phyloP scores from a whole-genome alignment of 208 protist genomes.

The Trypanosoma lewisi region DNA sequence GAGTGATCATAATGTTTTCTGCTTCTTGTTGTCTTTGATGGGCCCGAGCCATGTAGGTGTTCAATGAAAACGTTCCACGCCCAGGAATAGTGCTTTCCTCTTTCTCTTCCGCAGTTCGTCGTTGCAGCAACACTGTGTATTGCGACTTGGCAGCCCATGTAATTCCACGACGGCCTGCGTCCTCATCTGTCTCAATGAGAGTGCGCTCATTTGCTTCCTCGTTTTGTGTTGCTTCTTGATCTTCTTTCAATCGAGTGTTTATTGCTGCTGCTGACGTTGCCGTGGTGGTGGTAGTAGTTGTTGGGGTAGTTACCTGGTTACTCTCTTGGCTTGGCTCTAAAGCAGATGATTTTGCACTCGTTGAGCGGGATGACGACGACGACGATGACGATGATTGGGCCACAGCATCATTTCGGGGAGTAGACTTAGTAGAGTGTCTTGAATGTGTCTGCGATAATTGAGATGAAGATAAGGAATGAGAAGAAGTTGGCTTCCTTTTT shows the following conservation, averaged over 20 bases:
- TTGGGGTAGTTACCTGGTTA: neutral
- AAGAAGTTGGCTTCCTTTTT: too few relatives aligned
- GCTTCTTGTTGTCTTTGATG: constrained; percentile 5
- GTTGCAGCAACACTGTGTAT: constrained; percentile 35
- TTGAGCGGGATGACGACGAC: constrained; percentile 1
- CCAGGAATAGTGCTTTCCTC: neutral
- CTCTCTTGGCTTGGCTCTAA: neutral
- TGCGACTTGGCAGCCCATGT: constrained; percentile 54
- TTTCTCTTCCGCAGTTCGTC: constrained; percentile 11
- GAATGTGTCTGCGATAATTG: neutral
- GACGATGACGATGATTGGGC: constrained; percentile 1
- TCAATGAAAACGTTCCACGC: constrained; percentile 3
- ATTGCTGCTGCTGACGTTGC: neutral
- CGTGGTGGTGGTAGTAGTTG: neutral
- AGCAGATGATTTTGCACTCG: neutral
- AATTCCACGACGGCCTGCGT: constrained; percentile 39
- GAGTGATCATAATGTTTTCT: neutral
- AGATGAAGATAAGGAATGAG: constrained; percentile 2
- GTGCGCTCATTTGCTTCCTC: constrained; percentile 32
- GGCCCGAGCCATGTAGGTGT: constrained; percentile 3
- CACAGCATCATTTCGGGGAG: neutral
- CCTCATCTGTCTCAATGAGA: constrained; percentile 35
- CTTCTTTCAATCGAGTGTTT: neutral
- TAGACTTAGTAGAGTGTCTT: neutral
- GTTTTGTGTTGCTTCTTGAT: neutral